Evolutionary conservation across 768 basidiomycete species (phyloP).

Genomic region (Russula compacta): DNA sequence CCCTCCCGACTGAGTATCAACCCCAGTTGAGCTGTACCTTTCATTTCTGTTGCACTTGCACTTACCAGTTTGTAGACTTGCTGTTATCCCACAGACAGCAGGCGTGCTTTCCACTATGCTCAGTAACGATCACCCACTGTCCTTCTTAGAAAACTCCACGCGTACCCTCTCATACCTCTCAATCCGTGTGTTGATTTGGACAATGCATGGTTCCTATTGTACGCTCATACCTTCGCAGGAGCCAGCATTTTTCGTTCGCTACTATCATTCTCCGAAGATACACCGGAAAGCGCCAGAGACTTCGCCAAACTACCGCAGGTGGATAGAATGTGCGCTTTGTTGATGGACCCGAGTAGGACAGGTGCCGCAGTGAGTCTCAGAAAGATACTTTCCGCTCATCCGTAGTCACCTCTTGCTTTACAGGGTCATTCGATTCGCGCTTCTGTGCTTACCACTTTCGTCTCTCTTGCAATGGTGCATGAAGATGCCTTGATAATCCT

Average conservation of each 20-base stretch:
- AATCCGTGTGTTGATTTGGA: slow-evolving; percentile 32
- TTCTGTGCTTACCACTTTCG: slow-evolving; percentile 33
- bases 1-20: slow-evolving; percentile 8
- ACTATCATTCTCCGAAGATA: slow-evolving; percentile 14
- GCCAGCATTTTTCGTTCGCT: slow-evolving; percentile 15
- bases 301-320: slow-evolving; percentile 24
- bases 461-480: slow-evolving; percentile 33
- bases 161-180: slow-evolving; percentile 42
- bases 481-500: slow-evolving; percentile 32
- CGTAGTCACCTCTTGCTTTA: background rate
- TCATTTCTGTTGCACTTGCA: background rate
- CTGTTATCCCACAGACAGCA: slow-evolving; percentile 31
- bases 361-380: slow-evolving; percentile 20
- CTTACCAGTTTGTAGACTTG: slow-evolving; percentile 28
- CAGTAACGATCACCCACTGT: slow-evolving; percentile 40
- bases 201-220: slow-evolving; percentile 36
- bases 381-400: background rate
- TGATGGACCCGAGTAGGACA: slow-evolving; percentile 22
- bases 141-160: slow-evolving; percentile 33
- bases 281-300: slow-evolving; percentile 15
- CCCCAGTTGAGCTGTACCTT: slow-evolving; percentile 1
- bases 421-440: slow-evolving; percentile 32
- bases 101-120: slow-evolving; percentile 42
- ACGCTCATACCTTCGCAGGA: slow-evolving; percentile 1
- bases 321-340: slow-evolving; percentile 25